Evolutionary conservation across 2,329 filamentous ascomycete species (phyloP).

Genomic region (Orbilia oligospora): DNA sequence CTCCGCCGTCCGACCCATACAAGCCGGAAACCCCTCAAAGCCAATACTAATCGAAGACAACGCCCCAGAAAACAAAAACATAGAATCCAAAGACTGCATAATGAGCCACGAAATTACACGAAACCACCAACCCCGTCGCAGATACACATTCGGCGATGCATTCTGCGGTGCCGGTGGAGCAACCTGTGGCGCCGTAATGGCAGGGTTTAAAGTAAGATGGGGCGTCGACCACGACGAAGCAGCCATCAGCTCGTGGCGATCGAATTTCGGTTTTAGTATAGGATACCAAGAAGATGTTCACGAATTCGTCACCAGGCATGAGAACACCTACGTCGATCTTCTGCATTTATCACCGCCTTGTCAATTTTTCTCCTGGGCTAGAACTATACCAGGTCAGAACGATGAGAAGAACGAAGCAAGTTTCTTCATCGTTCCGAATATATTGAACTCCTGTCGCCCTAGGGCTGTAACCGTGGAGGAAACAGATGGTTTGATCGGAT

Average conservation of each 20-base stretch:
- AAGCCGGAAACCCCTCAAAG: not conserved
- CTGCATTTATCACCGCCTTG: conserved; percentile 84
- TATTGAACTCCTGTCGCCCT: conserved; percentile 75
- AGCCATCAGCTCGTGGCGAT: conserved; percentile 73
- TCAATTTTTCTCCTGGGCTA: conserved; percentile 80
- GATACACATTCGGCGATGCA: conserved; percentile 78
- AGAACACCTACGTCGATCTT: conserved; percentile 72
- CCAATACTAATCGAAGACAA: conserved; percentile 29
- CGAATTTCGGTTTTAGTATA: conserved; percentile 72
- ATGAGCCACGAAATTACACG: not conserved
- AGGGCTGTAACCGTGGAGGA: conserved; percentile 84
- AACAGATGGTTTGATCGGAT: conserved; percentile 75
- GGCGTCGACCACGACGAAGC: conserved; percentile 76
- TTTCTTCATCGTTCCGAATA: conserved; percentile 69
- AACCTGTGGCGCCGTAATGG: conserved; percentile 74
- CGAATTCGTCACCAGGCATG: conserved; percentile 69
- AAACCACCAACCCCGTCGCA: conserved; percentile 58
- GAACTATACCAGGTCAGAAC: conserved; percentile 74
- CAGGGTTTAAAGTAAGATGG: conserved; percentile 74
- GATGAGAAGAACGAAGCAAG: conserved; percentile 78
- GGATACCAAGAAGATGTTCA: conserved; percentile 71
- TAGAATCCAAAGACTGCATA: conserved; percentile 11
- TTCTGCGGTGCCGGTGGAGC: conserved; percentile 82
- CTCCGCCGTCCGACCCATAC: not conserved
- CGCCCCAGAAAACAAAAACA: not conserved